phyloP scores from a whole-genome alignment of 2,329 filamentous ascomycete genomes.

The Aspergillus quadricinctus region DNA sequence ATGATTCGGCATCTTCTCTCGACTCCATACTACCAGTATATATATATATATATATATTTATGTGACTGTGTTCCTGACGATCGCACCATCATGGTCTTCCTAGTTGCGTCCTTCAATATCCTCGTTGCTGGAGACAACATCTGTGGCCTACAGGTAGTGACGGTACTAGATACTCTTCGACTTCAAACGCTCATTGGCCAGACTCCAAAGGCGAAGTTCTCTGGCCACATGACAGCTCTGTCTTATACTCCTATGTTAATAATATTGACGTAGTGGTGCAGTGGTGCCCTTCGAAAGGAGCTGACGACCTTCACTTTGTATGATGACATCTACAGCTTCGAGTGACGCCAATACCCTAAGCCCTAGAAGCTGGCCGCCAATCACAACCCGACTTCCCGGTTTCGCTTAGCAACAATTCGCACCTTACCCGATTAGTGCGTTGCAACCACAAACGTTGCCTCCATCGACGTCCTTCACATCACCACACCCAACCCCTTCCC shows the following conservation, averaged over 20 bases:
- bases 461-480: slow-evolving; percentile 1
- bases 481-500: slow-evolving; percentile 16
- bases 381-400: slow-evolving; percentile 14
- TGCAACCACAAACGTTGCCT: slow-evolving; percentile 29
- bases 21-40: too few relatives aligned
- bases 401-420: slow-evolving; percentile 37
- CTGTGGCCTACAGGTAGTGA: too few relatives aligned
- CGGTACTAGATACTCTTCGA: too few relatives aligned
- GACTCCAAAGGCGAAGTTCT: too few relatives aligned
- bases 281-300: neutral
- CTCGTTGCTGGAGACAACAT: too few relatives aligned
- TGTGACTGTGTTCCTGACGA: too few relatives aligned
- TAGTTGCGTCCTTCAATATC: neutral
- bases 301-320: slow-evolving; percentile 6
- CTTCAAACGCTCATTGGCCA: too few relatives aligned
- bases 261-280: neutral
- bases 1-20: too few relatives aligned
- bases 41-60: too few relatives aligned
- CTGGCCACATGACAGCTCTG: too few relatives aligned
- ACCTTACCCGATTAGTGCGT: slow-evolving; percentile 33
- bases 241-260: too few relatives aligned
- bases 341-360: slow-evolving; percentile 39
- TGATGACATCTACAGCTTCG: slow-evolving; percentile 23
- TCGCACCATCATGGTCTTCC: too few relatives aligned
- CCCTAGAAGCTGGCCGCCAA: slow-evolving; percentile 30